A percentile compares a stretch with the other conserved stretches of the same genome.
Evolutionary conservation across 179 eudicot species (phyloP).

Genomic region (Drosera spatulata): DNA sequence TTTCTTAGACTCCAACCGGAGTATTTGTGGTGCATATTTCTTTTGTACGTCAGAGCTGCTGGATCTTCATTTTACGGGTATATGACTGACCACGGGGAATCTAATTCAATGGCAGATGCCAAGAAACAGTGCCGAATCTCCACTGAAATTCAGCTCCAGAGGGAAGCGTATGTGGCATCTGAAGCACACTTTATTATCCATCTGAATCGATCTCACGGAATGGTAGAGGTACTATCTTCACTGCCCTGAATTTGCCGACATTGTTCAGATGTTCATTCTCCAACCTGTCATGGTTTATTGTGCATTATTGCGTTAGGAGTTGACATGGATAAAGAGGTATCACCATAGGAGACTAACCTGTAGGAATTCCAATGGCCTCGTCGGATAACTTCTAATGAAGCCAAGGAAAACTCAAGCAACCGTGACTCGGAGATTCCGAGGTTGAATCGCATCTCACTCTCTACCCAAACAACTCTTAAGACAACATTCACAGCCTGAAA

Average conservation of each 20-base stretch:
- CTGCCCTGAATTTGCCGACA: no score
- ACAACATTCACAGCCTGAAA: slow-evolving; percentile 45
- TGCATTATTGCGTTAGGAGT: background rate
- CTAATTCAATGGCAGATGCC: no score
- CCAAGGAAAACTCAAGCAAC: slow-evolving; percentile 49
- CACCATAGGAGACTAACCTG: slow-evolving; percentile 29
- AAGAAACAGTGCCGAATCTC: no score
- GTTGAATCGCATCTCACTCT: slow-evolving; percentile 54
- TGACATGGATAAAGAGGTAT: background rate
- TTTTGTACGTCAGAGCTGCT: no score
- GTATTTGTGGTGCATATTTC: no score
- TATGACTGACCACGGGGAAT: no score
- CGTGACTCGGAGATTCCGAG: slow-evolving; percentile 47
- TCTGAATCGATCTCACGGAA: background rate
- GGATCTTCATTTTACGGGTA: no score
- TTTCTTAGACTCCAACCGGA: no score
- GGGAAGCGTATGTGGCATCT: no score
- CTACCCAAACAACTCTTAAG: slow-evolving; percentile 39
- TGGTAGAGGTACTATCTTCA: background rate
- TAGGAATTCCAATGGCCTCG: slow-evolving; percentile 99
- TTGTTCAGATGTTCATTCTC: no score
- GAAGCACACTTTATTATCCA: background rate
- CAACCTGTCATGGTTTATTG: background rate
- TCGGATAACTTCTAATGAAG: slow-evolving; percentile 34
- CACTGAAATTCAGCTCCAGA: no score